Percentiles rank a stretch among this genome's conserved stretches.
Evolutionary conservation across 1,284 basidiomycete species (phyloP).

Genomic region (Tylopilus sp.): DNA sequence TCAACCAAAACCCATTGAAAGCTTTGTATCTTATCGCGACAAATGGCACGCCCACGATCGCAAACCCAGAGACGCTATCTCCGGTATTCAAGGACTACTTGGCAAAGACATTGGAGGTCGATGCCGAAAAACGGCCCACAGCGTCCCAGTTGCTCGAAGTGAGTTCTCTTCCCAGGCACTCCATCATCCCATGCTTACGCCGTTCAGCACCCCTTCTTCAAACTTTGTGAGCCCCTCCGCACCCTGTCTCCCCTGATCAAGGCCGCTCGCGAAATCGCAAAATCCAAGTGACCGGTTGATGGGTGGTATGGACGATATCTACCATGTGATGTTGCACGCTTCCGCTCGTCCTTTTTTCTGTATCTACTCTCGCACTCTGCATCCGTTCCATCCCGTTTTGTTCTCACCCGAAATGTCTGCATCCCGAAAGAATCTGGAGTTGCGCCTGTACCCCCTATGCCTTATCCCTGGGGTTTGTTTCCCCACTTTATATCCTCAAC

Average conservation of each 20-base stretch:
- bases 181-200: conserved; percentile 3
- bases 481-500: conserved; percentile 27
- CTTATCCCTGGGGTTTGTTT: conserved; percentile 9
- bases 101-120: conserved; percentile 87
- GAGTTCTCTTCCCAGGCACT: conserved; percentile 21
- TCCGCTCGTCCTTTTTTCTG: conserved; percentile 9
- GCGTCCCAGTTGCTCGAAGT: conserved; percentile 82
- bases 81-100: conserved; percentile 90
- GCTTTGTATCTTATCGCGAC: conserved; percentile 96
- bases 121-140: conserved; percentile 88
- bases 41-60: conserved; percentile 96
- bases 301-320: conserved; percentile 11
- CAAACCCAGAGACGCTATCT: conserved; percentile 90
- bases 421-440: conserved; percentile 15
- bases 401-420: conserved; percentile 12
- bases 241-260: conserved; percentile 91
- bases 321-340: neutral
- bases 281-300: conserved; percentile 47
- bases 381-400: conserved; percentile 15
- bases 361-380: conserved; percentile 19
- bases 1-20: conserved; percentile 95
- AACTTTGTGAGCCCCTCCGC: conserved; percentile 78
- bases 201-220: conserved; percentile 82
- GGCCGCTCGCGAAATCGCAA: conserved; percentile 82
- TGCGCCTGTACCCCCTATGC: conserved; percentile 16